Conservation (phyloP, 2,329 filamentous ascomycete genomes). For the Sodiomyces alkalinus region DNA sequence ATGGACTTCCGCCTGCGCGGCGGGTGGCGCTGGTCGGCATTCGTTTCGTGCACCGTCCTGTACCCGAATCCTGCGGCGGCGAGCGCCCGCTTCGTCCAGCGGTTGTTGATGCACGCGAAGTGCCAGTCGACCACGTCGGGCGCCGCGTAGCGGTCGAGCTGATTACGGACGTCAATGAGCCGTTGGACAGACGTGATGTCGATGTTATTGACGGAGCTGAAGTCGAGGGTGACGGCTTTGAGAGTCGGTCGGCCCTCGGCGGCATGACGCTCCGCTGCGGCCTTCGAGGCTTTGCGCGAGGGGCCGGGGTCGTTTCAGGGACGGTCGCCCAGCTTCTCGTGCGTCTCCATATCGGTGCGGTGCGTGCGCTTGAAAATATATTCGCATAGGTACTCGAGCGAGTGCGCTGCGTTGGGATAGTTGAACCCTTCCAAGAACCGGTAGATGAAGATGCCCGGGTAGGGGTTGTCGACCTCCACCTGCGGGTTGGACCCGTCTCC, state of each 20-base stretch:
- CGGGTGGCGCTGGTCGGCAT: constrained; percentile 23
- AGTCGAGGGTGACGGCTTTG: constrained; percentile 86
- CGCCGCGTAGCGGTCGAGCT: constrained; percentile 70
- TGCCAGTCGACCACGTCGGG: constrained; percentile 88
- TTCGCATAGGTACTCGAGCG: constrained; percentile 62
- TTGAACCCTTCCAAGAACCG: constrained; percentile 90
- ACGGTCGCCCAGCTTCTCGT: constrained; percentile 54
- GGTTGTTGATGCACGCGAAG: constrained; percentile 82
- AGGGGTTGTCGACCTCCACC: constrained; percentile 63
- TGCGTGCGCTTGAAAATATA: constrained; percentile 58
- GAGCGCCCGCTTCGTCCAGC: constrained; percentile 87
- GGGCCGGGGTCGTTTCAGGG: constrained; percentile 93
- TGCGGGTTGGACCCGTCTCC: constrained; percentile 83
- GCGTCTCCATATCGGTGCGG: constrained; percentile 57
- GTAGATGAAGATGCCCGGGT: constrained; percentile 91
- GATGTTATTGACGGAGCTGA: constrained; percentile 84
- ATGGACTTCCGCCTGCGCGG: constrained; percentile 78
- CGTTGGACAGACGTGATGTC: constrained; percentile 88
- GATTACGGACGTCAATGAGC: constrained; percentile 86
- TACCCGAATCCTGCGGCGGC: constrained; percentile 80
- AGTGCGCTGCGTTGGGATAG: constrained; percentile 85
- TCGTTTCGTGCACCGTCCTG: constrained; percentile 42
- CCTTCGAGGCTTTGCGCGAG: constrained; percentile 28
- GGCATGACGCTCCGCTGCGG: constrained; percentile 23
- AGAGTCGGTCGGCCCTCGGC: constrained; percentile 46